Evolutionary conservation across 768 basidiomycete genomes (phyloP), one percentile per base, ranked within the genome.

Genomic region (Multifurca ochricompacta): DNA sequence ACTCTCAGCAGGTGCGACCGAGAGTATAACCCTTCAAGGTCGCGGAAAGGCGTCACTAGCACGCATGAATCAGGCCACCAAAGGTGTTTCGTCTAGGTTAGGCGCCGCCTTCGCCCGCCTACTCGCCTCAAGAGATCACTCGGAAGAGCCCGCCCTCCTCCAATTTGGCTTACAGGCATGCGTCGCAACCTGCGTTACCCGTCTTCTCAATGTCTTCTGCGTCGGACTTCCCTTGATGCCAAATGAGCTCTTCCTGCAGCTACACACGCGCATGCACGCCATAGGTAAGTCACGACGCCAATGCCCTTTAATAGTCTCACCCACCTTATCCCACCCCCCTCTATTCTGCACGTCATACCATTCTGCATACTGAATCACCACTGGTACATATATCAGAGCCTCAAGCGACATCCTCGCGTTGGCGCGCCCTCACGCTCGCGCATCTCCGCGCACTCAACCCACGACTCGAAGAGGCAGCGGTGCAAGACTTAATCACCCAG

Each of bases 131-230:
- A 75, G 82, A 44, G 84, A 89, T 60, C 82, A 88, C 65, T 75
- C 81, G 13, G 84, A 83, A 43, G 87, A 89, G 66, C 82, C 86
- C 18, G 80, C 85, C 48, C 73, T 88, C 10, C 84, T 89, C 25
- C 86, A 87, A 64, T 75, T 88, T 32, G 86, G 83, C 6, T 65
- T 90, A 28, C 87, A 90, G 64, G 83, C 83, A 28, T 84, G 80
- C 57, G 74, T 87, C 48, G 73, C 81, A 8, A 77, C 79, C 37
- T 85, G 83, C 63, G 76, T 84, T 31, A 78, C 83, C 6, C 77
- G 83, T 14, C 80, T 85, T 3, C 70, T 88, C 46, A 77, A 82
- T 8, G 74, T 79, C 0, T 90, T 90, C 65, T 86, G 84, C 64
- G 75, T 88, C 55, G 87, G 87, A 6, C 80, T 85, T 53, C 82